Evolutionary conservation across 2,329 filamentous ascomycete genomes (phyloP).

Genomic region (Sclerotinia spermophila): DNA sequence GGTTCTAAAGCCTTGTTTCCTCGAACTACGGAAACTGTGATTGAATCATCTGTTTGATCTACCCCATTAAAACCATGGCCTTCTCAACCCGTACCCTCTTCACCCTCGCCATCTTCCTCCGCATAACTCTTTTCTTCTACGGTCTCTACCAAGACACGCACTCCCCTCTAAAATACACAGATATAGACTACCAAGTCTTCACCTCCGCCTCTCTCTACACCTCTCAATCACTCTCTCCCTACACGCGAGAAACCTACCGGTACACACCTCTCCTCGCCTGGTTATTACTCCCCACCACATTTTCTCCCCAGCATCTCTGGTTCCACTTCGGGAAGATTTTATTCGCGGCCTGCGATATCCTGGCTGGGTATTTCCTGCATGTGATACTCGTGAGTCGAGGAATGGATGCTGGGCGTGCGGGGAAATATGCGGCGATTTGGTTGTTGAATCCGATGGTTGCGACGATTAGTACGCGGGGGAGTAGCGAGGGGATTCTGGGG

Average conservation of each 20-base stretch:
- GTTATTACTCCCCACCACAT: slow-evolving; percentile 78
- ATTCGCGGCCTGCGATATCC: slow-evolving; percentile 78
- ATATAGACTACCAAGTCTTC: slow-evolving; percentile 98
- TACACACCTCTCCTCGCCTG: slow-evolving; percentile 94
- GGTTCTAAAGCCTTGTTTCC: background rate
- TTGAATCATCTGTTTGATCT: background rate
- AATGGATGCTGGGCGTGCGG: slow-evolving; percentile 48
- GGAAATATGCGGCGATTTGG: slow-evolving; percentile 84
- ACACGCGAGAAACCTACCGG: slow-evolving; percentile 88
- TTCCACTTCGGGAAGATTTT: slow-evolving; percentile 85
- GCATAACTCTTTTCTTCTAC: slow-evolving; percentile 73
- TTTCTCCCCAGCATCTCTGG: slow-evolving; percentile 41
- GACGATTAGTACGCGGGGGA: slow-evolving; percentile 90
- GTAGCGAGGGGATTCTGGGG: slow-evolving; percentile 84
- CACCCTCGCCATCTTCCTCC: slow-evolving; percentile 58
- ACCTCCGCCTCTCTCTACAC: slow-evolving; percentile 86
- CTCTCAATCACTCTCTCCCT: slow-evolving; percentile 67
- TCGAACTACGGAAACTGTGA: background rate
- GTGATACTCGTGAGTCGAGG: slow-evolving; percentile 45
- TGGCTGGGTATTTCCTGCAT: slow-evolving; percentile 77
- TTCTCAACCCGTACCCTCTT: slow-evolving; percentile 49
- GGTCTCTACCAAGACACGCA: slow-evolving; percentile 89
- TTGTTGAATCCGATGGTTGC: slow-evolving; percentile 97
- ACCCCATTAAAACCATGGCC: background rate
- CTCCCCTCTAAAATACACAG: slow-evolving; percentile 93